These are phyloP conservation scores for Pugionium dolabratum DNA, from an alignment of 345 rosid genomes.

Conservation along the genomic window DNA sequence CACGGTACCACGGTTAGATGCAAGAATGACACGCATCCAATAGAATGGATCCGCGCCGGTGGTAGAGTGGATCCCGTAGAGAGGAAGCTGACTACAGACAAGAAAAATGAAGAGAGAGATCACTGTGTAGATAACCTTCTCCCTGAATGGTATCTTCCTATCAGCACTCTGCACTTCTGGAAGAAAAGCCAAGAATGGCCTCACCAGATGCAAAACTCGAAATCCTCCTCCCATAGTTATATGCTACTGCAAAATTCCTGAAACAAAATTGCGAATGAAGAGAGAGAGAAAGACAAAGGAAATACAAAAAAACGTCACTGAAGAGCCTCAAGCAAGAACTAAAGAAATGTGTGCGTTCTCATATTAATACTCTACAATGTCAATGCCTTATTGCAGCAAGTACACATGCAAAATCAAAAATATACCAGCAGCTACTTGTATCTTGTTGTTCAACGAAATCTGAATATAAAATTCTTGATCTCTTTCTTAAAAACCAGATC, in stretches of 20 bases:
- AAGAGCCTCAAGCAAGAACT: too few relatives aligned
- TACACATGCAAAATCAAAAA: neutral
- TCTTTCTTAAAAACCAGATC: conserved; percentile 5
- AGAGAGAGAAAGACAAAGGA: too few relatives aligned
- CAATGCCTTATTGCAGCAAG: neutral
- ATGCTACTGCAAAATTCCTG: conserved; percentile 5
- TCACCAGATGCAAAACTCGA: conserved; percentile 72
- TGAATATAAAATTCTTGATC: neutral
- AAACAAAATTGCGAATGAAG: too few relatives aligned
- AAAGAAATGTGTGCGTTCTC: neutral
- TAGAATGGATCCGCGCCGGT: conserved; percentile 79
- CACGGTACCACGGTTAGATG: conserved; percentile 77
- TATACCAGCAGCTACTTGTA: neutral
- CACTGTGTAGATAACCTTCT: conserved; percentile 78
- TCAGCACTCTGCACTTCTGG: conserved; percentile 81
- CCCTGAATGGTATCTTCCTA: conserved; percentile 69
- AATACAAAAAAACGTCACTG: too few relatives aligned
- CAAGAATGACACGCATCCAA: conserved; percentile 84
- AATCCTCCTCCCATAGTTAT: conserved; percentile 63
- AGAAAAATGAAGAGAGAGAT: conserved; percentile 53
- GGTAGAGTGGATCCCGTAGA: too few relatives aligned
- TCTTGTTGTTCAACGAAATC: neutral
- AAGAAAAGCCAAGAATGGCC: conserved; percentile 68
- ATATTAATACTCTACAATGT: neutral
- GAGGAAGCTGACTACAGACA: too few relatives aligned